Evolutionary conservation across 805 yeast genomes (phyloP), one percentile per base, ranked within the genome.

Genomic region (Kodamaea sagamina): DNA sequence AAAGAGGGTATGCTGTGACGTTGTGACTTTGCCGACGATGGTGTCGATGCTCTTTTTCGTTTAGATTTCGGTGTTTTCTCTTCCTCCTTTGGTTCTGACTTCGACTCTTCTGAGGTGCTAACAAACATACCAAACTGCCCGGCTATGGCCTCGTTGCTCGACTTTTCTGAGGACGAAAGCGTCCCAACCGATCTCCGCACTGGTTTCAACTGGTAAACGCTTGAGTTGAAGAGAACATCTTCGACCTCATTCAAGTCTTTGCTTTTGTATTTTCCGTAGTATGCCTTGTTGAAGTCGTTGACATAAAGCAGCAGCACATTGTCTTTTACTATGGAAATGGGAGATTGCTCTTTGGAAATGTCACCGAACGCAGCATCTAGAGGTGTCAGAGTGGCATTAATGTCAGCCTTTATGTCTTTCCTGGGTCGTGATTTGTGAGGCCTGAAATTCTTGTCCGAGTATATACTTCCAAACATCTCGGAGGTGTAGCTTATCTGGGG

Each of bases 401-500:
- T 21, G 8, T 21, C 24, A 21, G 24, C 24, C 8, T 8, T 35
- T 15, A 26, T 11, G 17, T 16, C 8, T 27, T 27, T 22, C 36
- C 27, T 16, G 13, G 22, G 16, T n/a, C 21, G 3, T 6, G 35
- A 16, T 13, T 38, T 18, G 10, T 22, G 9, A 26, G n/a, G 11
- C 34, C 12, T n/a, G 15, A 29, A 29, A 17, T 29, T 29, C 34
- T 29, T 19, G 8, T 34, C 31, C 4, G 36, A 25, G 41, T 43
- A 47, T 3, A 47, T 36, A 12, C 49, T 47, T 24, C 63, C 67
- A 47, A 63, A 63, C 27, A 62, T 48, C 22, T 61, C 60, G 2
- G 68, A 58, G 6, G 58, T 48, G 37, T 59, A 58, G 41, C 66
- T 59, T 21, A 67, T 64, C 47, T 67, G 72, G 2, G 72, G 72